Base-by-base conservation (phyloP, 1,139 yeast species). In the Wickerhamiella infanticola region DNA sequence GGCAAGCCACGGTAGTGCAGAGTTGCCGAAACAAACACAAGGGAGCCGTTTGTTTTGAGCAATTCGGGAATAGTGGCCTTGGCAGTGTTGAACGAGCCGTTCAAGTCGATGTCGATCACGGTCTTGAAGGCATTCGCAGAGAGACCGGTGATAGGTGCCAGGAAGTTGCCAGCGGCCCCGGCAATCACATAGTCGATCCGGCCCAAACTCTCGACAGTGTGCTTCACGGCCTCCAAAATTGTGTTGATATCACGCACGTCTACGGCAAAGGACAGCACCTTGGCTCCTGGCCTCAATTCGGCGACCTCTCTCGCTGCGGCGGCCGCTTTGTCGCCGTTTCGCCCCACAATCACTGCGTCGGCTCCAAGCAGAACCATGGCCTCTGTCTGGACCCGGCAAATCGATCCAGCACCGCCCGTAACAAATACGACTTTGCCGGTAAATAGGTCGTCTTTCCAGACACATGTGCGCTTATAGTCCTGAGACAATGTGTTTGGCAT, bases 351-450 rank as follows among this genome's bases (percentile, higher is more conserved):
- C 4, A 84, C 84, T 6, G 88, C 94, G 55, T 81, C 68, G 50
- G 94, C 90, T 3, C 96, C 96, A 13, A 85, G 65, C 13, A 75
- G 62, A 3, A 84, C 79, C 63, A 86, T 51, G 0, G 94, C 94
- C 57, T 81, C 93, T 0, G 81, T 75, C 60, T 84, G 95, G 3
- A 79, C 86, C 45, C 84, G 68, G 61, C 95, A 85, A 45, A 86
- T 85, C 31, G 94, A 77, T 3, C 95, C 95, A 0, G 95, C 90
- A 25, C 95, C 95, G 1, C 96, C 96, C 1, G 95, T 86, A 45
- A 85, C 81, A 56, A 85, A 82, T 9, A 77, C 93, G 2, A 83
- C 94, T 61, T 84, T 85, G 24, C 83, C 93, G 48, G 74, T 67
- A 65, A 84, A 85, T 38, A 84, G 55, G 52, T 74, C 79, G 1